A percentile compares a stretch with the other conserved stretches of the same genome.
These are phyloP conservation scores for Colletotrichum kahawae DNA, from an alignment of 2,329 filamentous ascomycete species.

Conservation along the genomic window DNA sequence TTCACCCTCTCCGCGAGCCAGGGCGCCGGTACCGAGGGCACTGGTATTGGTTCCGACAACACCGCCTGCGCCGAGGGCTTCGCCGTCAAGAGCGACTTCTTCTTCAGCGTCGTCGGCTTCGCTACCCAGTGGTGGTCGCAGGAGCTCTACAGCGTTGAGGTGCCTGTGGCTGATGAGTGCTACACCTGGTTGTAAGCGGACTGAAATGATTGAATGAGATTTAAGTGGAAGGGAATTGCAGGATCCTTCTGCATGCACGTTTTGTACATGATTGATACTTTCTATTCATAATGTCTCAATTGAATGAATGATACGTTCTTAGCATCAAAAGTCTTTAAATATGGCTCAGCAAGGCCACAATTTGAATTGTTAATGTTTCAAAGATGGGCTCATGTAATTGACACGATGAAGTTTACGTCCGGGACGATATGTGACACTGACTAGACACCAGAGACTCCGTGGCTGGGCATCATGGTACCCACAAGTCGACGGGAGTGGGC, in stretches of 20 bases:
- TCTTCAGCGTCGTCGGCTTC: conserved; percentile 28
- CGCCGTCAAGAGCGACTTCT: conserved; percentile 28
- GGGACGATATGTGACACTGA: no score
- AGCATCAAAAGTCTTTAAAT: no score
- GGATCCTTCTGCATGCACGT: not conserved
- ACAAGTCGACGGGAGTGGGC: no score
- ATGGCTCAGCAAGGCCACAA: no score
- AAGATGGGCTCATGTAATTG: no score
- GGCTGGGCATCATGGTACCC: no score
- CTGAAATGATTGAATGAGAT: not conserved
- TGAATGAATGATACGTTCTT: no score
- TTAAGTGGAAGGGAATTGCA: not conserved
- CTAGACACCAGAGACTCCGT: no score
- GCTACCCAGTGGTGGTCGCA: conserved; percentile 30
- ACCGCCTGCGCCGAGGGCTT: conserved; percentile 27
- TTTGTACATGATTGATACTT: not conserved
- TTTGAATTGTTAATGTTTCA: no score
- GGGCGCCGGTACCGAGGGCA: conserved; percentile 13
- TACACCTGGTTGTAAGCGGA: conserved; percentile 25
- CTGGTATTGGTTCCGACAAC: conserved; percentile 17
- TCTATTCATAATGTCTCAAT: not conserved
- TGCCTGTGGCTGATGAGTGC: conserved; percentile 31
- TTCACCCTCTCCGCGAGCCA: conserved; percentile 27
- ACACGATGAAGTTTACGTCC: no score
- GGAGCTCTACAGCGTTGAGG: conserved; percentile 28